A percentile compares a stretch with the other conserved stretches of the same genome.
Conservation (phyloP, 1,139 yeast species). For the Hemisphaericaspora subhashii region DNA sequence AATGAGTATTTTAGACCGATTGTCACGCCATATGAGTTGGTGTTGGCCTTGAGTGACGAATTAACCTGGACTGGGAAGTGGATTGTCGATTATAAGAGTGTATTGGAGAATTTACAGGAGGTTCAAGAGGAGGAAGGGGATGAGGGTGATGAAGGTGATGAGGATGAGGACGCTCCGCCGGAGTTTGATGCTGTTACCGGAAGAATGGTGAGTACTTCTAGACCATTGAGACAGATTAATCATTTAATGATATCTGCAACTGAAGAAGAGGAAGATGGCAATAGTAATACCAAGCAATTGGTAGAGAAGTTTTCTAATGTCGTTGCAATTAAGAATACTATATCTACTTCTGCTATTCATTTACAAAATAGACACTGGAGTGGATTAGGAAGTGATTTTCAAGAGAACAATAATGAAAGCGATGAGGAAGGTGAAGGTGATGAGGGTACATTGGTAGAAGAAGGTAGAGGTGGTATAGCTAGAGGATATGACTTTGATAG, state of each 20-base stretch:
- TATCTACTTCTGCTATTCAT: constrained; percentile 83
- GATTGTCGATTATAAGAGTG: constrained; percentile 73
- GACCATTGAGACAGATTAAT: constrained; percentile 69
- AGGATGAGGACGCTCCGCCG: constrained; percentile 67
- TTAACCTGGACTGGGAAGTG: constrained; percentile 90
- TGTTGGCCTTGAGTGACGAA: constrained; percentile 73
- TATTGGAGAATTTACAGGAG: constrained; percentile 37
- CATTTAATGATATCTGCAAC: constrained; percentile 59
- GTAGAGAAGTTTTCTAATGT: constrained; percentile 61
- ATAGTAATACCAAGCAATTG: constrained; percentile 33
- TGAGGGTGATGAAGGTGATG: constrained; percentile 18
- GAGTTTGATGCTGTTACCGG: constrained; percentile 91
- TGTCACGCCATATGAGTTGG: constrained; percentile 88
- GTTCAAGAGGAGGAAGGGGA: constrained; percentile 19
- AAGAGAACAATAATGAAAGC: constrained; percentile 24
- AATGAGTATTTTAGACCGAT: constrained; percentile 88
- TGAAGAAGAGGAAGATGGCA: constrained; percentile 21
- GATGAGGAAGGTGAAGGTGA: constrained; percentile 43
- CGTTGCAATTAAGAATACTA: constrained; percentile 70
- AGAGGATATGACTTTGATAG: constrained; percentile 63
- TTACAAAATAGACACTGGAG: constrained; percentile 80
- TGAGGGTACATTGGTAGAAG: constrained; percentile 72
- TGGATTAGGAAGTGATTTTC: constrained; percentile 86
- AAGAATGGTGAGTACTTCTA: constrained; percentile 58
- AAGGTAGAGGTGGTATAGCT: constrained; percentile 86